Evolutionary conservation across 192 early-diverging fungal species (phyloP).

Genomic region (Entrophospora sp.): DNA sequence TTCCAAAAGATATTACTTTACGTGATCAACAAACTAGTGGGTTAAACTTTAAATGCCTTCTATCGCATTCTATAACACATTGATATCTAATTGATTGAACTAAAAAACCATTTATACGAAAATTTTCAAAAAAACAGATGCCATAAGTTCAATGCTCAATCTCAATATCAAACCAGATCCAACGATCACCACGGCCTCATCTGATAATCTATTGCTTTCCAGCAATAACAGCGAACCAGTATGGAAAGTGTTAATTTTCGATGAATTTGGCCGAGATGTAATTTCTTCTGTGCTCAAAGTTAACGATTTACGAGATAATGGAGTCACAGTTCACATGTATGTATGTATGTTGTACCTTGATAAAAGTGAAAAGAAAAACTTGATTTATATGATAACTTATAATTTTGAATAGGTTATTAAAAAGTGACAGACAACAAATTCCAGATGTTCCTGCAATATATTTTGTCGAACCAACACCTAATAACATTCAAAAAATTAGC

Average conservation of each 20-base stretch:
- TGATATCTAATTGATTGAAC: no score
- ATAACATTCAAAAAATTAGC: constrained; percentile 71
- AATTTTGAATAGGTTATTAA: constrained; percentile 55
- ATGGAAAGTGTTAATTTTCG: constrained; percentile 98
- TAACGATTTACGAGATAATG: constrained; percentile 89
- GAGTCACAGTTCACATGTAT: constrained; percentile 97
- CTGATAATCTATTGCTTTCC: constrained; percentile 23
- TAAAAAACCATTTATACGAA: no score
- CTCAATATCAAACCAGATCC: constrained; percentile 57
- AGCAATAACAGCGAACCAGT: constrained; percentile 50
- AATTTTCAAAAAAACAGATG: constrained; percentile 58
- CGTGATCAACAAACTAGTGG: no score
- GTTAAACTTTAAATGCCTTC: no score
- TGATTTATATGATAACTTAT: neutral
- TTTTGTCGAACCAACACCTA: constrained; percentile 83
- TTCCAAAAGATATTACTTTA: no score
- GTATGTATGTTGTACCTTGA: no score
- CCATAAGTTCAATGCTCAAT: constrained; percentile 77
- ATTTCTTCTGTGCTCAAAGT: constrained; percentile 96
- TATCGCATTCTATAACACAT: no score
- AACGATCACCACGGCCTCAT: constrained; percentile 22
- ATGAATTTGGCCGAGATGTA: constrained; percentile 84
- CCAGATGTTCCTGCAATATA: constrained; percentile 96
- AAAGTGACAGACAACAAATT: constrained; percentile 76
- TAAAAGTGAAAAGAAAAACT: neutral